Conservation (phyloP, 257 asterid genomes). For the Verbena officinalis region DNA sequence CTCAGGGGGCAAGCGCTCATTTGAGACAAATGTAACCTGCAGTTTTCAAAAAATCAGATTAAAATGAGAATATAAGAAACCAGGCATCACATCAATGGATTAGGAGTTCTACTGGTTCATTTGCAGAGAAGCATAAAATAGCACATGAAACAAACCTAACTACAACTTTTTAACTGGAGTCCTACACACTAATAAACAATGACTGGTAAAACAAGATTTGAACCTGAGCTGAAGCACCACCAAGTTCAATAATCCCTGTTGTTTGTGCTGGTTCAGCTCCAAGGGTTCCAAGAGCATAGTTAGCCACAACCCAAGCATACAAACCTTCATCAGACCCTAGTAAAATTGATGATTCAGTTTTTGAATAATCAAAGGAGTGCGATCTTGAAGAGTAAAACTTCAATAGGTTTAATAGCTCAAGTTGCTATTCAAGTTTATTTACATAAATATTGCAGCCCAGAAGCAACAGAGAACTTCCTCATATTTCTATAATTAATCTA, state of each 20-base stretch:
- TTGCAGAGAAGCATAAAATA: conserved; percentile 24
- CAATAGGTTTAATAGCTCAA: conserved; percentile 4
- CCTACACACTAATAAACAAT: conserved; percentile 11
- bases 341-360: conserved; percentile 18
- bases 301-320: conserved; percentile 98
- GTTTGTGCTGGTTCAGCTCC: conserved; percentile 86
- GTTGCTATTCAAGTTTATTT: conserved; percentile 11
- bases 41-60: conserved; percentile 24
- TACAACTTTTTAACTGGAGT: background rate
- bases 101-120: background rate
- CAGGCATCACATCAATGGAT: conserved; percentile 7
- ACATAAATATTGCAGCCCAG: background rate
- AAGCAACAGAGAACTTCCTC: conserved; percentile 2
- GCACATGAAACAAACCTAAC: background rate
- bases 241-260: conserved; percentile 96
- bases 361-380: conserved; percentile 9
- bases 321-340: conserved; percentile 97
- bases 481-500: background rate
- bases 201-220: conserved; percentile 24
- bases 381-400: background rate
- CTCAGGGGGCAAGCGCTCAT: conserved; percentile 77
- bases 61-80: background rate
- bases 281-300: conserved; percentile 92
- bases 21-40: conserved; percentile 85
- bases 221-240: conserved; percentile 99